A percentile compares a stretch with the other conserved stretches of the same genome.
Conservation (phyloP, 164 flowering plant species). For the Kingdonia uniflora region DNA sequence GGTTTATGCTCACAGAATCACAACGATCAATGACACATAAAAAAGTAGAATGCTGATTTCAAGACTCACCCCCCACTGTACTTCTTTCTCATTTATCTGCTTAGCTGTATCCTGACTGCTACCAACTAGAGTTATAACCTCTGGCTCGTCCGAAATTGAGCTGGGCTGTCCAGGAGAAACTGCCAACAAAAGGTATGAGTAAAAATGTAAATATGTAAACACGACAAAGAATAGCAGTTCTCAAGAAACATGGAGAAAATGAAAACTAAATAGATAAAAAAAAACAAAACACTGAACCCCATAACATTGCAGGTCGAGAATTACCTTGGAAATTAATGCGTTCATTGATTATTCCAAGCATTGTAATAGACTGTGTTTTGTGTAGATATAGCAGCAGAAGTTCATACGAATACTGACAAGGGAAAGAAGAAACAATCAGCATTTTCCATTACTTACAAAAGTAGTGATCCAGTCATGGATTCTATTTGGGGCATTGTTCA, state of each 20-base stretch:
- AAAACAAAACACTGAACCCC: too few relatives aligned
- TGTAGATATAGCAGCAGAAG: slow-evolving; percentile 86
- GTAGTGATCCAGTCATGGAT: too few relatives aligned
- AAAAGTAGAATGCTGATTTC: not conserved
- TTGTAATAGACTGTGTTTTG: slow-evolving; percentile 60
- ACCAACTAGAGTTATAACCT: slow-evolving; percentile 56
- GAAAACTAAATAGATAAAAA: too few relatives aligned
- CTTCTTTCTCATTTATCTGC: slow-evolving; percentile 79
- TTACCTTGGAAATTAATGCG: slow-evolving; percentile 83
- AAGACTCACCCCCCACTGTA: slow-evolving; percentile 92
- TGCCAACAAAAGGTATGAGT: slow-evolving; percentile 21
- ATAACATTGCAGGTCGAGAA: not conserved
- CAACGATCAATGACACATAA: not conserved
- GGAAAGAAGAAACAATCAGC: slow-evolving; percentile 4
- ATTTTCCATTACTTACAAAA: too few relatives aligned
- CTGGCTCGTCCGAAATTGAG: slow-evolving; percentile 83
- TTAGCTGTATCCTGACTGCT: slow-evolving; percentile 68
- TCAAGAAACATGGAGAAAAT: too few relatives aligned
- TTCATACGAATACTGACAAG: slow-evolving; percentile 71
- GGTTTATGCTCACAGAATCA: too few relatives aligned
- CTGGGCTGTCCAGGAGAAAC: slow-evolving; percentile 87
- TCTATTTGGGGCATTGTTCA: too few relatives aligned
- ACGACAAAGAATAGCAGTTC: not conserved
- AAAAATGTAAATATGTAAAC: not conserved
- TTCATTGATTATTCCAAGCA: slow-evolving; percentile 93